phyloP scores from a whole-genome alignment of 2,329 filamentous ascomycete species.

The Elsinoe australis region DNA sequence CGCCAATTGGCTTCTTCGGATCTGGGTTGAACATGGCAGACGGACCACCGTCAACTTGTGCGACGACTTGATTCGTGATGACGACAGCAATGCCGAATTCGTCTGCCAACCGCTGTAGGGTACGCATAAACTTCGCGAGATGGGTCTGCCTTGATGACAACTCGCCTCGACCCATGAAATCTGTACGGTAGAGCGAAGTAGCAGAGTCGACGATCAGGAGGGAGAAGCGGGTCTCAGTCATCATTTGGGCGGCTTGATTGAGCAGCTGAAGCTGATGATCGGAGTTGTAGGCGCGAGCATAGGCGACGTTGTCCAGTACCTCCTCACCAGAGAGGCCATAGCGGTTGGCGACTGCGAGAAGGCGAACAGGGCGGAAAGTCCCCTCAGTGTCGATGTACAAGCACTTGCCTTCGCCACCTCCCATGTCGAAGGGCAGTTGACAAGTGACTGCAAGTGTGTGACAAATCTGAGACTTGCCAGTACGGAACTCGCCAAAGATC shows the following conservation, averaged over 20 bases:
- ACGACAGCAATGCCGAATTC: conserved; percentile 95
- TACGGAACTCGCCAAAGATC: conserved; percentile 95
- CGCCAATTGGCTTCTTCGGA: conserved; percentile 97
- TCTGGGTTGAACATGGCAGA: conserved; percentile 99
- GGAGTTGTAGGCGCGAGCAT: conserved; percentile 95
- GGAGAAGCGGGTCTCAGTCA: conserved; percentile 98
- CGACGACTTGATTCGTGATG: conserved; percentile 97
- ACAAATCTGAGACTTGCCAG: conserved; percentile 96
- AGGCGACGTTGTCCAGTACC: conserved; percentile 95
- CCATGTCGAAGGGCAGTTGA: conserved; percentile 97
- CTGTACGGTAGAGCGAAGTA: conserved; percentile 88
- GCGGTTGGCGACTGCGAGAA: conserved; percentile 85
- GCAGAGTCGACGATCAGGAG: conserved; percentile 93
- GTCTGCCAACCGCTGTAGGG: conserved; percentile 65
- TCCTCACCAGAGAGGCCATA: conserved; percentile 95
- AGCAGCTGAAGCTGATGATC: conserved; percentile 94
- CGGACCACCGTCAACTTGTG: conserved; percentile 92
- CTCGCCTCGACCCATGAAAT: conserved; percentile 94
- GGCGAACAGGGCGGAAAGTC: conserved; percentile 83
- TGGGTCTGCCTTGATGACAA: conserved; percentile 88
- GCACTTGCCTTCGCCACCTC: conserved; percentile 95
- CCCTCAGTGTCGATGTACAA: conserved; percentile 98
- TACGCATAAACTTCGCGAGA: conserved; percentile 81
- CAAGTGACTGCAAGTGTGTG: conserved; percentile 98
- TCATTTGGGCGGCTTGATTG: conserved; percentile 94